Percentiles rank a stretch among this genome's conserved stretches.
These are phyloP conservation scores for Phytopythium delawarense DNA, from an alignment of 352 stramenopile species.

Conservation along the genomic window DNA sequence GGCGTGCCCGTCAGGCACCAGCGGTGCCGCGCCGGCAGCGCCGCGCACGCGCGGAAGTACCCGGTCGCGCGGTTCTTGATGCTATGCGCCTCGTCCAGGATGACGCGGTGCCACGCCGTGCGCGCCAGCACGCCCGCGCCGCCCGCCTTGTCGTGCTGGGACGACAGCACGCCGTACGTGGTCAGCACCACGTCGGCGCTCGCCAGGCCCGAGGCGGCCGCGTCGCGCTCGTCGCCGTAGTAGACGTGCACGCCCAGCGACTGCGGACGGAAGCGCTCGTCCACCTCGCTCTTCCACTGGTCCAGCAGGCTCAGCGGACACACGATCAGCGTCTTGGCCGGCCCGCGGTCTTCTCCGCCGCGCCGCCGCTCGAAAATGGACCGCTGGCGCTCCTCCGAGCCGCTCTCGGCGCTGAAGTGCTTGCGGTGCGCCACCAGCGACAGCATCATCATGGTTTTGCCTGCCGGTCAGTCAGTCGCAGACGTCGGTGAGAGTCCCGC, in stretches of 20 bases:
- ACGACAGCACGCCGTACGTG: slow-evolving; percentile 78
- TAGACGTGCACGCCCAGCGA: slow-evolving; percentile 58
- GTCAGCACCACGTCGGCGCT: slow-evolving; percentile 77
- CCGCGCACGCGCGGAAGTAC: slow-evolving; percentile 63
- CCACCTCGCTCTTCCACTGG: slow-evolving; percentile 85
- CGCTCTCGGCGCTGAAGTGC: slow-evolving; percentile 17
- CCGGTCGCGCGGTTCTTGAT: slow-evolving; percentile 87
- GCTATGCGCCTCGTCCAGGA: slow-evolving; percentile 89
- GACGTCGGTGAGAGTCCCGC: not conserved
- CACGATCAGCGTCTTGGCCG: slow-evolving; percentile 71
- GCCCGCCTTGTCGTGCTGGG: slow-evolving; percentile 35
- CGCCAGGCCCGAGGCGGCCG: slow-evolving; percentile 8
- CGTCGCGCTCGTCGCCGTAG: slow-evolving; percentile 64
- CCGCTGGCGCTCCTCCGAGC: not conserved
- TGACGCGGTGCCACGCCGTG: slow-evolving; percentile 76
- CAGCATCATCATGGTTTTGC: slow-evolving; percentile 84
- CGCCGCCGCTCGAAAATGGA: not conserved
- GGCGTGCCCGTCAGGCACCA: slow-evolving; percentile 91
- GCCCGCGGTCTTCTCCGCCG: not conserved
- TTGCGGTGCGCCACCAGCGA: slow-evolving; percentile 63
- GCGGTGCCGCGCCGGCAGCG: slow-evolving; percentile 52
- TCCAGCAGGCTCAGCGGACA: slow-evolving; percentile 86
- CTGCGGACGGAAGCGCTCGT: slow-evolving; percentile 51
- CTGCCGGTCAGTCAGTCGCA: slow-evolving; percentile 11
- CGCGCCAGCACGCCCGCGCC: slow-evolving; percentile 22